phyloP scores from a whole-genome alignment of 176 grass and related monocot species.

The Dactylis glomerata region DNA sequence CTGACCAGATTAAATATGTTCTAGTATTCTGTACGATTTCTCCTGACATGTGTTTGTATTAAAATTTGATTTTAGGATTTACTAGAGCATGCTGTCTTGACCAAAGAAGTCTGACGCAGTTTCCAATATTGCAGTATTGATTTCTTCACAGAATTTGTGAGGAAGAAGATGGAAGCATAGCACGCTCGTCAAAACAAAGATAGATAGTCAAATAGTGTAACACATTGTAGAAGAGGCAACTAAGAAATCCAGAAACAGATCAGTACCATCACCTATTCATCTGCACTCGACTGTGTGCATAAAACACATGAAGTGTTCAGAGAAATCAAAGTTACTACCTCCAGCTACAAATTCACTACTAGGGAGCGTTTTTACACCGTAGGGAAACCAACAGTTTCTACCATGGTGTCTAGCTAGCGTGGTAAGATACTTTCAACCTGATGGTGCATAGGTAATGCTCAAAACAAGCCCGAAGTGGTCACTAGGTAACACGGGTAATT shows the following conservation, averaged over 20 bases:
- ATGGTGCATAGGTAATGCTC: conserved; percentile 24
- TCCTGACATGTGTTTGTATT: not conserved
- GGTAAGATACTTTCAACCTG: not conserved
- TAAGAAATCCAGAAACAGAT: not conserved
- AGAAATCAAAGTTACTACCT: not conserved
- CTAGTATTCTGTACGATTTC: not conserved
- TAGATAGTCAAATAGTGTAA: not conserved
- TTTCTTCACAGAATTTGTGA: conserved; percentile 85
- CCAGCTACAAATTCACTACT: not conserved
- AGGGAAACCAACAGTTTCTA: not conserved
- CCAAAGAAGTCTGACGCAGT: conserved; percentile 7
- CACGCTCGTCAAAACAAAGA: not conserved
- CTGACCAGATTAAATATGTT: not conserved
- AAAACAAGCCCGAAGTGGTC: conserved; percentile 84
- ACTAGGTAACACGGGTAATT: conserved; percentile 74
- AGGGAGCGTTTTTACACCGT: not conserved
- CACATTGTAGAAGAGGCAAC: not conserved
- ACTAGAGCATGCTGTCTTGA: not conserved
- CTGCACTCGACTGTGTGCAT: not conserved
- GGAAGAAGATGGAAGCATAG: conserved; percentile 59
- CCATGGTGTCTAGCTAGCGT: not conserved
- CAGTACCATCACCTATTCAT: not conserved
- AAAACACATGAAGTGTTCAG: not conserved
- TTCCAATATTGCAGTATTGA: conserved; percentile 57
- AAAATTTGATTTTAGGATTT: not conserved